Evolutionary conservation across 129 eudicot genomes (phyloP), one percentile per base, ranked within the genome.

Genomic region (Centaurea solstitialis): DNA sequence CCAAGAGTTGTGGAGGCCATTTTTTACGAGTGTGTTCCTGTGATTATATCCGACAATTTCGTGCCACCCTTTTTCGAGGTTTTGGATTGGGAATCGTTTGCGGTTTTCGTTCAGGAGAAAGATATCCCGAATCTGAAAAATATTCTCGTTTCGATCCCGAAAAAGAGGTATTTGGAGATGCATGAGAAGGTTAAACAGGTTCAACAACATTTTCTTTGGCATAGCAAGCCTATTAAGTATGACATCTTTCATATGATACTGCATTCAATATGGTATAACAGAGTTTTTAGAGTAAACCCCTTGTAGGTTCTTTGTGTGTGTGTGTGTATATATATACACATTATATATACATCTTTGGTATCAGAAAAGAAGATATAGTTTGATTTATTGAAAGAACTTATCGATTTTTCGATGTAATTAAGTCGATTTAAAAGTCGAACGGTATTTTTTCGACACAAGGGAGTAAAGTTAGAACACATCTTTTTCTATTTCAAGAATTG

Each of bases 1-100:
- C 88, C 92, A 12, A 82, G 92, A 23, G 89, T 88, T 33, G 92
- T 88, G 74, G 92, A 88, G 86, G 86, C 89, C 67, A 82, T 86
- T 6, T 81, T 64, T 64, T 86, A 77, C 23, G 89, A 82, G 72
- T 86, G 89, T 70, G 84, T 86, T n/a, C 87, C 87, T 0, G 87
- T 84, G 7, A 80, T 84, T 21, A 74, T 84, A 61, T 84, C 91
- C 1, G 91, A 87, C 73, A 87, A 87, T 45, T 87, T 74, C 40
- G 91, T 87, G 57, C 91, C 91, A 3, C 91, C 91, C 1, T 85
- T 87, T 66, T 84, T 81, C 30, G 88, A 87, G 86, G 64, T 86
- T 43, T 76, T 87, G 62, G 80, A 85, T n/a, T 87, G 91, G 91
- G 88, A 81, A 45, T 84, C 91, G 2, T 87, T 87, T 76, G 86